These are phyloP conservation scores for Neurospora sp. DNA, from an alignment of 495 filamentous ascomycete genomes.

Conservation along the genomic window DNA sequence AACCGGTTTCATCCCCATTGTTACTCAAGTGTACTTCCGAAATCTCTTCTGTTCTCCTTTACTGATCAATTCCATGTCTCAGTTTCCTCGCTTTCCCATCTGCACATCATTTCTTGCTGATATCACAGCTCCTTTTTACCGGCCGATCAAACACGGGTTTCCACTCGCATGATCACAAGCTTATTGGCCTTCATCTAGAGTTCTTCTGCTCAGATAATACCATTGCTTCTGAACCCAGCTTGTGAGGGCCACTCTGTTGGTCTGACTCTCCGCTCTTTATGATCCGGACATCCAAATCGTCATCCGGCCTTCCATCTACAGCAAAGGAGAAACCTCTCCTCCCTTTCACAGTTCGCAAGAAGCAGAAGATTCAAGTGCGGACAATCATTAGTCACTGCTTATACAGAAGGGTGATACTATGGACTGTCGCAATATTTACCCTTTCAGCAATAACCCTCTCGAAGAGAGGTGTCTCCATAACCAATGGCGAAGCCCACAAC, in stretches of 20 bases:
- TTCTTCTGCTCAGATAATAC: not conserved
- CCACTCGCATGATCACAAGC: not conserved
- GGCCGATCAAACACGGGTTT: not conserved
- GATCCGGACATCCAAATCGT: conserved; percentile 5
- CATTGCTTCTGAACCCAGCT: not conserved
- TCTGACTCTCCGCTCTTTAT: not conserved
- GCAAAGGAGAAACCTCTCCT: conserved; percentile 12
- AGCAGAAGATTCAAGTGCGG: conserved; percentile 16
- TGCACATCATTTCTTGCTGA: not conserved
- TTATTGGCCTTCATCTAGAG: not conserved
- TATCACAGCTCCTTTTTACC: not conserved
- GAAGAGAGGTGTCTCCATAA: conserved; percentile 7
- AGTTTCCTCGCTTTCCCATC: not conserved
- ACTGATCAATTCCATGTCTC: not conserved
- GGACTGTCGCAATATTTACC: conserved; percentile 21
- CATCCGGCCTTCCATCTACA: conserved; percentile 8
- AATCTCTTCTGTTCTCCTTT: not conserved
- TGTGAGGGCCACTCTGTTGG: not conserved
- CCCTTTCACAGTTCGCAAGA: conserved; percentile 4
- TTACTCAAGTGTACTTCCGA: not conserved
- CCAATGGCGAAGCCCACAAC: conserved; percentile 4
- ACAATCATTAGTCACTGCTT: conserved; percentile 29
- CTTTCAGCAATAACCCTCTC: conserved; percentile 22
- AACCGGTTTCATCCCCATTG: not conserved
- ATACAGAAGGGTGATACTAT: conserved; percentile 34